Conservation (phyloP, 2,329 filamentous ascomycete species). For the Dissoconium aciculare region DNA sequence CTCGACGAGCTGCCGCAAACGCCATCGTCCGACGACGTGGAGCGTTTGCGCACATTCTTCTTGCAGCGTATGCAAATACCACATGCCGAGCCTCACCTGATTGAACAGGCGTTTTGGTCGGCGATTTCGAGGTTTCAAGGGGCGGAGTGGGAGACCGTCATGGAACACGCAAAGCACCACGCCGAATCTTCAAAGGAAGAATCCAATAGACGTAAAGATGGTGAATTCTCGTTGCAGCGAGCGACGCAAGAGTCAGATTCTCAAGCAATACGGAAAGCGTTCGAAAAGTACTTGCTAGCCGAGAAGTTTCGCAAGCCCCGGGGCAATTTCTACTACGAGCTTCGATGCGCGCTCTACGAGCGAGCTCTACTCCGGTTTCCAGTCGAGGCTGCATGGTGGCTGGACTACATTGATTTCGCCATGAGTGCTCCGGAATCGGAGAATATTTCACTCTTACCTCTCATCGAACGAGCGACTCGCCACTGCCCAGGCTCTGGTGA, state of each 20-base stretch:
- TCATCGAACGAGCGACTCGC: conserved; percentile 65
- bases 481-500: conserved; percentile 89
- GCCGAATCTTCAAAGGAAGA: conserved; percentile 50
- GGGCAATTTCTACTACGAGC: conserved; percentile 34
- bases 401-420: conserved; percentile 66
- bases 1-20: conserved; percentile 48
- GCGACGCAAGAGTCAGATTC: conserved; percentile 43
- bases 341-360: conserved; percentile 54
- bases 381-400: conserved; percentile 62
- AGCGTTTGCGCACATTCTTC: conserved; percentile 54
- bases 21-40: conserved; percentile 42
- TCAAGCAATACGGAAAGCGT: conserved; percentile 40
- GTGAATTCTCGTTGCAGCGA: conserved; percentile 50
- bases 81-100: conserved; percentile 60
- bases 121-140: conserved; percentile 52
- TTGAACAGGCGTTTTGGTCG: conserved; percentile 57
- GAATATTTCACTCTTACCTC: conserved; percentile 40
- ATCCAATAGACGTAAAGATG: conserved; percentile 43
- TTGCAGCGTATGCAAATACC: conserved; percentile 56
- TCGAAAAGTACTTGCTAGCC: conserved; percentile 66
- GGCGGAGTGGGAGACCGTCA: conserved; percentile 58
- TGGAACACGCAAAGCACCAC: conserved; percentile 51
- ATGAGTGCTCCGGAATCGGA: conserved; percentile 30
- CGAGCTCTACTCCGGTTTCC: conserved; percentile 62
- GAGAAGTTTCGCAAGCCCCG: conserved; percentile 47